These are phyloP conservation scores for Penicillium soppii DNA, from an alignment of 495 filamentous ascomycete species.

Conservation along the genomic window DNA sequence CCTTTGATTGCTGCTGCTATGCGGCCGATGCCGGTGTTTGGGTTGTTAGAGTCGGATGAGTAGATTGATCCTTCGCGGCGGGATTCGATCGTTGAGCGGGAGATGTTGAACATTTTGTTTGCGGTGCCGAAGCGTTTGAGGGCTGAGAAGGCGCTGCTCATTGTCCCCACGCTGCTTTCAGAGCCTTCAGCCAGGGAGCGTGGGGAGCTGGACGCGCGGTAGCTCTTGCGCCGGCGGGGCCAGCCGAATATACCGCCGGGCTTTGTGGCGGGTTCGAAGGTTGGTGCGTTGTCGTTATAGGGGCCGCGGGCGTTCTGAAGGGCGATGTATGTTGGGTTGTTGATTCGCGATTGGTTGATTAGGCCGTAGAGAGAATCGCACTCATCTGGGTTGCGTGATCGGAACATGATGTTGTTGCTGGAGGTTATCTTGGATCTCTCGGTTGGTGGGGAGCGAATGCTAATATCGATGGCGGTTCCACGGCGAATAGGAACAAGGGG, in stretches of 20 bases:
- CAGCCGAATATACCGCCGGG: constrained; percentile 43
- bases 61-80: constrained; percentile 60
- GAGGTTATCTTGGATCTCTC: constrained; percentile 67
- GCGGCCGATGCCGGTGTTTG: constrained; percentile 56
- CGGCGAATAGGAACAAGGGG: constrained; percentile 84
- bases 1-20: constrained; percentile 54
- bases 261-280: constrained; percentile 32
- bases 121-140: constrained; percentile 65
- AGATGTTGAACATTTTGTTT: constrained; percentile 76
- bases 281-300: constrained; percentile 27
- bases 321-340: constrained; percentile 85
- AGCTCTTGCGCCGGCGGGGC: constrained; percentile 53
- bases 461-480: constrained; percentile 89
- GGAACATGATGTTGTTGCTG: constrained; percentile 80
- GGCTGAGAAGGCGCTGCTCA: constrained; percentile 68
- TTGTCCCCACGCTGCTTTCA: constrained; percentile 58
- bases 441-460: constrained; percentile 80
- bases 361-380: constrained; percentile 77
- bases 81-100: constrained; percentile 58
- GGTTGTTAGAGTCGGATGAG: constrained; percentile 54
- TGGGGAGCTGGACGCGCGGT: constrained; percentile 56
- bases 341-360: constrained; percentile 78
- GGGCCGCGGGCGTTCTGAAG: constrained; percentile 67
- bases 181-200: constrained; percentile 53
- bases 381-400: constrained; percentile 73